Conservation (phyloP, 345 rosid species). For the Eucalyptus brandiana region DNA sequence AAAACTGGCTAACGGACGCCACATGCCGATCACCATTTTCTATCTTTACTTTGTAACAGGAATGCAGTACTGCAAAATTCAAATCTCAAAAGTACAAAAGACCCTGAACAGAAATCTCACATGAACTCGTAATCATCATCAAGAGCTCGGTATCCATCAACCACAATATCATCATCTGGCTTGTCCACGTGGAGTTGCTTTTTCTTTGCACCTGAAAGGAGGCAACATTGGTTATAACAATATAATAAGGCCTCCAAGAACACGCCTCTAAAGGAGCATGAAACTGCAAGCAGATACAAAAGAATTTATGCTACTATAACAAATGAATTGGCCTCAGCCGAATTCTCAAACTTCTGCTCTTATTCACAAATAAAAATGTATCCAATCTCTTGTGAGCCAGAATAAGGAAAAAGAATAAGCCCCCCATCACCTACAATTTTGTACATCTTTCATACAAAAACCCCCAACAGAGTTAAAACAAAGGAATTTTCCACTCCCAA, state of each 20-base stretch:
- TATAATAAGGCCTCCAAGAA: background rate
- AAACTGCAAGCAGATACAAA: background rate
- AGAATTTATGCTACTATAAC: background rate
- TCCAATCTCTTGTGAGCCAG: background rate
- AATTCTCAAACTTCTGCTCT: background rate
- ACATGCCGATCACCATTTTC: background rate
- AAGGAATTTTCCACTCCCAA: background rate
- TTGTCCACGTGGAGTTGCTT: constrained; percentile 76
- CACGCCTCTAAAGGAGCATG: background rate
- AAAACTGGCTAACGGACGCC: background rate
- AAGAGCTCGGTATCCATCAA: constrained; percentile 31
- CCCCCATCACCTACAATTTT: background rate
- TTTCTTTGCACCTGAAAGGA: constrained; percentile 51
- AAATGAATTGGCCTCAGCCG: background rate
- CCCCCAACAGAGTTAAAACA: background rate
- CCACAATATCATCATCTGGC: constrained; percentile 60
- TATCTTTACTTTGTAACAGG: background rate
- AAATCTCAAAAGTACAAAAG: background rate
- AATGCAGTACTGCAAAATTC: background rate
- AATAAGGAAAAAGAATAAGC: background rate
- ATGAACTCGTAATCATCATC: constrained; percentile 78
- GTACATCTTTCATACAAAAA: background rate
- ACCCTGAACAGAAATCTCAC: constrained; percentile 17
- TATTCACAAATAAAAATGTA: background rate
- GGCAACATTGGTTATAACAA: background rate